These are phyloP conservation scores for Sporormia fimetaria DNA, from an alignment of 495 filamentous ascomycete species.

Conservation along the genomic window DNA sequence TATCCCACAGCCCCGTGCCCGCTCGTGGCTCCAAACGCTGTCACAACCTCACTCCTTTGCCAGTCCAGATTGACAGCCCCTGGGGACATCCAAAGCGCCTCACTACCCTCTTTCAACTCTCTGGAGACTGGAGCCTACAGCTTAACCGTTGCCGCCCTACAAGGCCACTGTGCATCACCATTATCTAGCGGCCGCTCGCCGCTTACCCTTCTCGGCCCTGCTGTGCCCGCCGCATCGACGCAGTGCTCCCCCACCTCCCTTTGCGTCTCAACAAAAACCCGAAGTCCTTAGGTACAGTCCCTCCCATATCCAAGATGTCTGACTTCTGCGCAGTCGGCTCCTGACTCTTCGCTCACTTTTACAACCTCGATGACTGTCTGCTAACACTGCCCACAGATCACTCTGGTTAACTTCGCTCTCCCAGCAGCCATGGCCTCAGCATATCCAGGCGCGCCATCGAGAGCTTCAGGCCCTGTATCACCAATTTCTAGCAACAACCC, in stretches of 20 bases:
- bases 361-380: neutral
- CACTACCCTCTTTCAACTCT: constrained; percentile 3
- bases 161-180: constrained; percentile 15
- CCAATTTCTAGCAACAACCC: constrained; percentile 6
- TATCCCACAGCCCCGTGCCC: neutral
- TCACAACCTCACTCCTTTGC: neutral
- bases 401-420: neutral
- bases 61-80: constrained; percentile 8
- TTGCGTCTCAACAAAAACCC: neutral
- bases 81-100: neutral
- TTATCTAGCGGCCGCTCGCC: constrained; percentile 21
- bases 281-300: neutral
- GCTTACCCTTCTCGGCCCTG: constrained; percentile 17
- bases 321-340: constrained; percentile 7
- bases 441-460: neutral
- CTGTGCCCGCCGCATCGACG: constrained; percentile 11
- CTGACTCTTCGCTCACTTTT: neutral
- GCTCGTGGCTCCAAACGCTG: neutral
- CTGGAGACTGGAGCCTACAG: constrained; percentile 12
- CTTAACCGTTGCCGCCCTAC: constrained; percentile 23
- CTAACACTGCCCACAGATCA: neutral
- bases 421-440: constrained; percentile 8
- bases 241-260: constrained; percentile 9
- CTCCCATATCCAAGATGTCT: constrained; percentile 1
- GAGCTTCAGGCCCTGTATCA: constrained; percentile 9